phyloP scores from a whole-genome alignment of 1,284 basidiomycete species.

The Violaceomyces palustris region DNA sequence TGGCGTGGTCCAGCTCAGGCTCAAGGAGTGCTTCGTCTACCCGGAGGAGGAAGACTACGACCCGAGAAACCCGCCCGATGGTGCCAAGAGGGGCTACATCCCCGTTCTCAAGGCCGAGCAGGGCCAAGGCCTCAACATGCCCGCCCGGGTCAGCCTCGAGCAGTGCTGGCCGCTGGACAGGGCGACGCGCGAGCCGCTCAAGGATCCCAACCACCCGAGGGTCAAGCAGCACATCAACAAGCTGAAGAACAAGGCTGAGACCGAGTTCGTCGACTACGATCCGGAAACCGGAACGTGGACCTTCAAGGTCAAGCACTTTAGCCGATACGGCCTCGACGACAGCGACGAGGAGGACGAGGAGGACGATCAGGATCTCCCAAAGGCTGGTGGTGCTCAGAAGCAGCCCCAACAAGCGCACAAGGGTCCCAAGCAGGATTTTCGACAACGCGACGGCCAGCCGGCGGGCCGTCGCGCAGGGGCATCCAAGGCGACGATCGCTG shows the following conservation, averaged over 20 bases:
- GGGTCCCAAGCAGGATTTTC: conserved; percentile 5
- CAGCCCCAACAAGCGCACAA: not conserved
- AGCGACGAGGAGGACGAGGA: conserved; percentile 37
- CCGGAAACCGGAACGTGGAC: conserved; percentile 80
- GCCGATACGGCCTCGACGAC: conserved; percentile 52
- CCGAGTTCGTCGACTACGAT: conserved; percentile 78
- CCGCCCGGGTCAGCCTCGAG: conserved; percentile 72
- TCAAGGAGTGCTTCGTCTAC: conserved; percentile 88
- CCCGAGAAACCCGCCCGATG: conserved; percentile 42
- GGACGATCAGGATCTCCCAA: conserved; percentile 6
- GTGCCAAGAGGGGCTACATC: conserved; percentile 41
- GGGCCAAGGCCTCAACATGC: conserved; percentile 84
- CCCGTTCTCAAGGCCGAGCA: conserved; percentile 60
- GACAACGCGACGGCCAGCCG: conserved; percentile 6
- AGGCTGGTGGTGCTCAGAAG: not conserved
- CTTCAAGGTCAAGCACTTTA: conserved; percentile 87
- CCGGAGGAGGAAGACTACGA: conserved; percentile 62
- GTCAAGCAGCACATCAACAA: conserved; percentile 72
- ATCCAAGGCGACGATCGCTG: not conserved
- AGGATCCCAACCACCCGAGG: conserved; percentile 70
- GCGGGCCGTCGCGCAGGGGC: not conserved
- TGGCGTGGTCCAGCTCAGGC: conserved; percentile 80
- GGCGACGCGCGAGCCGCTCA: conserved; percentile 82
- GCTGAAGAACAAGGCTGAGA: conserved; percentile 77
- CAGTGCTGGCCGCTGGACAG: conserved; percentile 87